Evolutionary conservation across 2,329 filamentous ascomycete genomes (phyloP).

Genomic region (Diaporthe vexans): DNA sequence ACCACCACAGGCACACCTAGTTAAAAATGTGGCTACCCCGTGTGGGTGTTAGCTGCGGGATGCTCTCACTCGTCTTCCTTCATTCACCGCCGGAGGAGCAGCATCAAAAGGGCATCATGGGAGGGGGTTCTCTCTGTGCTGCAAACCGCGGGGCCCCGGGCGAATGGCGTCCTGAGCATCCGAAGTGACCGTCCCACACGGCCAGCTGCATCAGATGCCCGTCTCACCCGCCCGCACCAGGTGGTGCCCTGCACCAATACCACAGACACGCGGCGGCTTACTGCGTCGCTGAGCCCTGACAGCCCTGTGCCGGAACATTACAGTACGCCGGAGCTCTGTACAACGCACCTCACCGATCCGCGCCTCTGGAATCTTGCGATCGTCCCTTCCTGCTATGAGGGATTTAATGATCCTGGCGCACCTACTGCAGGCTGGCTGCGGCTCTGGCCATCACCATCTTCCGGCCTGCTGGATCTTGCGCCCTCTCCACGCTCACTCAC

Average conservation of each 20-base stretch:
- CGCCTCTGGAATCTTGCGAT: slow-evolving; percentile 24
- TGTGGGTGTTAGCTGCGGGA: slow-evolving; percentile 12
- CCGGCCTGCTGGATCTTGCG: neutral
- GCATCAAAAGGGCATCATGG: neutral
- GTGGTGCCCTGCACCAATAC: neutral
- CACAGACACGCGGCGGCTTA: neutral
- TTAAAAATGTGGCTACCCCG: slow-evolving; percentile 22
- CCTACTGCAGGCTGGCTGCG: slow-evolving; percentile 32
- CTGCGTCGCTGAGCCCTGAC: neutral
- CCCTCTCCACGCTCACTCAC: slow-evolving; percentile 8
- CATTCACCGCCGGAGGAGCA: slow-evolving; percentile 13
- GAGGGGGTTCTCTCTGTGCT: neutral
- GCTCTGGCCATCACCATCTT: neutral
- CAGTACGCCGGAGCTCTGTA: slow-evolving; percentile 9
- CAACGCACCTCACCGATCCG: slow-evolving; percentile 21
- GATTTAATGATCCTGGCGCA: slow-evolving; percentile 24
- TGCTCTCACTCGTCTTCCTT: neutral
- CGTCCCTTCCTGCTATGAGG: slow-evolving; percentile 27
- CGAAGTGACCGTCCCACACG: slow-evolving; percentile 28
- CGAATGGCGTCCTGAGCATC: slow-evolving; percentile 31
- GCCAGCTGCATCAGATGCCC: slow-evolving; percentile 35
- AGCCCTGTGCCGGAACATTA: slow-evolving; percentile 8
- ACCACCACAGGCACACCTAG: slow-evolving; percentile 17
- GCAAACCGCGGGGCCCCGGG: slow-evolving; percentile 20
- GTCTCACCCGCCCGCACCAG: slow-evolving; percentile 29